Base-by-base conservation (phyloP, 331 rosid species). In the Rhamnella rubrinervis region DNA sequence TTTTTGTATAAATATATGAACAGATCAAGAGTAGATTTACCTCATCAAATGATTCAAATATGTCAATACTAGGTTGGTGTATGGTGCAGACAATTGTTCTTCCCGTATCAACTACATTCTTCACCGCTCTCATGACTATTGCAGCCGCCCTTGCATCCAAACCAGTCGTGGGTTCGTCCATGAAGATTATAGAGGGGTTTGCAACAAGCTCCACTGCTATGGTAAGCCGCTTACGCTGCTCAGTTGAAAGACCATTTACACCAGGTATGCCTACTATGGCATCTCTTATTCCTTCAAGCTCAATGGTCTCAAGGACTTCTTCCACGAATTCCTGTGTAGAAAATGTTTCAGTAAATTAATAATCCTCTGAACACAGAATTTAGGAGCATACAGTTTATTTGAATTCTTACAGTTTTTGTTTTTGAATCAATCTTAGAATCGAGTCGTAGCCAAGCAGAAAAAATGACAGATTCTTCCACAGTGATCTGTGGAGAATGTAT, bases 91-190 rank as follows among this genome's bases (percentile, higher is more conserved):
- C 78, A 21, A 83, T 82, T 71, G 91, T 86, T 55, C 91, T 73
- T 68, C 88, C 86, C 4, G 91, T 81, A 46, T 80, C 75, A 58
- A 72, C 86, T 19, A 86, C 74, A 74, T 86, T 86, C 80, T 79
- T 86, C 72, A 83, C 88, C 37, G 85, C 88, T 66, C 86, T 75
- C 86, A 83, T 83, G 37, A 86, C 88, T 55, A 84, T 75, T 68
- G 86, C 88, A 57, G 91, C 86, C 19, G 88, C 78, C 63, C 86
- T 83, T 65, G 85, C 88, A 81, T 86, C 91, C 73, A 84, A 74
- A 62, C 91, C 86, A 4, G 83, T 67, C 58, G 88, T 84, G 11
- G 88, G 86, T 69, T 86, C 91, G 71, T 83, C 88, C 88, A 86
- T 79, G 72, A 86, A 86, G 65, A 86, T 78, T 38, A 84, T 71